These are phyloP conservation scores for Cytospora chrysosperma DNA, from an alignment of 2,329 filamentous ascomycete genomes.

Conservation along the genomic window DNA sequence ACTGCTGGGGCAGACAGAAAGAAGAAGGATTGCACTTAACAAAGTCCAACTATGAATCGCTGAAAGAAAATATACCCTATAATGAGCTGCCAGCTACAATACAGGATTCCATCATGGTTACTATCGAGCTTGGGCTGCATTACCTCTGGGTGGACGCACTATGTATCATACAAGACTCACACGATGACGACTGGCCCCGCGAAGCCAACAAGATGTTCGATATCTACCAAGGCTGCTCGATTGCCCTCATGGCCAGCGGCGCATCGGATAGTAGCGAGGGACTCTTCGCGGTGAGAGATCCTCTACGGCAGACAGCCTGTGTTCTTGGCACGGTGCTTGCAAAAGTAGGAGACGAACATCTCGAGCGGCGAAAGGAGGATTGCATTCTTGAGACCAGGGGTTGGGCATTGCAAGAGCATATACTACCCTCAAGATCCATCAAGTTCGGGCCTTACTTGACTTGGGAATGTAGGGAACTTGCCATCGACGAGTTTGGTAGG, in stretches of 20 bases:
- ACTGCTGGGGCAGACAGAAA: slow-evolving; percentile 12
- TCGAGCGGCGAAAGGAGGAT: neutral
- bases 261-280: neutral
- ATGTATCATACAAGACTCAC: slow-evolving; percentile 3
- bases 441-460: neutral
- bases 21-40: neutral
- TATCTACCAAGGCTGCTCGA: neutral
- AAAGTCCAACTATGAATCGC: neutral
- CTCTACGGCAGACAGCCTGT: neutral
- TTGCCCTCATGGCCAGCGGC: neutral
- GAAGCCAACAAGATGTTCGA: neutral
- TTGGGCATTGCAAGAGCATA: neutral
- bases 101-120: slow-evolving; percentile 1
- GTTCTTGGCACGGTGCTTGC: too few species aligned
- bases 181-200: neutral
- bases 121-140: neutral
- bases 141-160: slow-evolving; percentile 7
- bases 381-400: neutral
- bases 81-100: neutral
- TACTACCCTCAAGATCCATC: neutral
- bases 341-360: too few species aligned
- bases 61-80: neutral
- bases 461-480: neutral
- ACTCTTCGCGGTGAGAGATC: neutral
- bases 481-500: neutral